A percentile compares a stretch with the other conserved stretches of the same genome.
phyloP scores from a whole-genome alignment of 495 filamentous ascomycete genomes.

The Jackrogersella multiformis region DNA sequence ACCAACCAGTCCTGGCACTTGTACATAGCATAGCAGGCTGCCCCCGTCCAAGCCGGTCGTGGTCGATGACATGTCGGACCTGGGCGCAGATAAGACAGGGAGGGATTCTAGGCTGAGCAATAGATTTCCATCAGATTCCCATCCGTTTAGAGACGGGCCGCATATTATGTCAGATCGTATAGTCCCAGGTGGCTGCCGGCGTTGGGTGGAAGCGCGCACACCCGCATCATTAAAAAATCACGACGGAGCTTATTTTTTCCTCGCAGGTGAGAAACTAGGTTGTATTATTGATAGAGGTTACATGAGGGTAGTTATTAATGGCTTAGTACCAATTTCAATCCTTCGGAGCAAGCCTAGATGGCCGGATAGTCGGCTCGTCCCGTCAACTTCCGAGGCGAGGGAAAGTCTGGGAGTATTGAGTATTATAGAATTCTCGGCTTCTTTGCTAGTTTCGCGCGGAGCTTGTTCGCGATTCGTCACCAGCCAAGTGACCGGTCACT shows the following conservation, averaged over 20 bases:
- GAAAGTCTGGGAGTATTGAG: no score
- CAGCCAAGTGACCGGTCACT: constrained; percentile 12
- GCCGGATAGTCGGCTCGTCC: constrained; percentile 29
- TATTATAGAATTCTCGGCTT: constrained; percentile 21
- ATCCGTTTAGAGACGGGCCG: constrained; percentile 45
- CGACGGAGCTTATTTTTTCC: constrained; percentile 18
- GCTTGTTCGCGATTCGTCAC: constrained; percentile 22
- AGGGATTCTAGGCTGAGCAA: constrained; percentile 37
- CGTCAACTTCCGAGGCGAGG: constrained; percentile 20
- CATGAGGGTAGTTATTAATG: neutral
- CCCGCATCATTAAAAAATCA: constrained; percentile 25
- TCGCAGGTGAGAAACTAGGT: neutral
- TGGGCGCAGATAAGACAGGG: constrained; percentile 33
- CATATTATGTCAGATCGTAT: constrained; percentile 45
- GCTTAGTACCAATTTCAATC: neutral
- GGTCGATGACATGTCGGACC: constrained; percentile 46
- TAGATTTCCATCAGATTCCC: constrained; percentile 37
- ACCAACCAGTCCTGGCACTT: constrained; percentile 32
- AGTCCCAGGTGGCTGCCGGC: constrained; percentile 7
- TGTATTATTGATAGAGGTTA: constrained; percentile 25
- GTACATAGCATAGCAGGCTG: no score
- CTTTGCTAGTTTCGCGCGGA: constrained; percentile 17
- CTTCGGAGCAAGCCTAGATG: constrained; percentile 2
- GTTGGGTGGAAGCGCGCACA: neutral
- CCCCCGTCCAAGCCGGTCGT: constrained; percentile 21